Percentiles rank a stretch among this genome's conserved stretches.
phyloP scores from a whole-genome alignment of 345 rosid genomes.

The Trapa incisa region DNA sequence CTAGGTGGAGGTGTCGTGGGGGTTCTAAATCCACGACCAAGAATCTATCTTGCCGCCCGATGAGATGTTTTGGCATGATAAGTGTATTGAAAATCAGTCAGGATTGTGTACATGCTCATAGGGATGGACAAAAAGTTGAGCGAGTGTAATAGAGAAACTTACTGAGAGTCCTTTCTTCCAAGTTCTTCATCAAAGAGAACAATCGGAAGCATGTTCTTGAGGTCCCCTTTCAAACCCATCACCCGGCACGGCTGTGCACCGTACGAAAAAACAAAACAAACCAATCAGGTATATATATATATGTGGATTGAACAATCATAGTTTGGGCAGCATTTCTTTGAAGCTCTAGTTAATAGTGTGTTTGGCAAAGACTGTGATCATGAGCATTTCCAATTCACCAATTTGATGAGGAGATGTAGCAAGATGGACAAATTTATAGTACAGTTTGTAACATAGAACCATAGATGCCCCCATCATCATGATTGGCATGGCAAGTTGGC shows the following conservation, averaged over 20 bases:
- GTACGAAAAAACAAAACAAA: background rate
- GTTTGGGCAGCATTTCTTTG: background rate
- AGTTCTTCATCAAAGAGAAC: conserved; percentile 71
- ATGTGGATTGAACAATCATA: background rate
- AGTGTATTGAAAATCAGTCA: too few relatives aligned
- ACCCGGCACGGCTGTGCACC: conserved; percentile 38
- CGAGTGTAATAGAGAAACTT: conserved; percentile 19
- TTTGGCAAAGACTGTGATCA: background rate
- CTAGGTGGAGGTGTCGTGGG: background rate
- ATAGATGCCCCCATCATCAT: too few relatives aligned
- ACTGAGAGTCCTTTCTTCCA: conserved; percentile 64
- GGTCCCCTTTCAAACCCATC: conserved; percentile 36
- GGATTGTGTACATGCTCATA: too few relatives aligned
- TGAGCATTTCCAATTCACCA: background rate
- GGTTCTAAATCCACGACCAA: background rate
- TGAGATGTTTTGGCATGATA: too few relatives aligned
- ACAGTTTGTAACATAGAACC: too few relatives aligned
- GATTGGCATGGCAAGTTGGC: background rate
- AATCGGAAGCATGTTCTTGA: conserved; percentile 50
- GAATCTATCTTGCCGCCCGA: background rate
- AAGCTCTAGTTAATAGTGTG: background rate
- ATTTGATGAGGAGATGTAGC: too few relatives aligned
- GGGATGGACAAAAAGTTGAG: too few relatives aligned
- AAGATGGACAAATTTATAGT: too few relatives aligned
- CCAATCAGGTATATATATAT: background rate